Conservation (phyloP, 331 rosid genomes). For the Dryas integrifolia region DNA sequence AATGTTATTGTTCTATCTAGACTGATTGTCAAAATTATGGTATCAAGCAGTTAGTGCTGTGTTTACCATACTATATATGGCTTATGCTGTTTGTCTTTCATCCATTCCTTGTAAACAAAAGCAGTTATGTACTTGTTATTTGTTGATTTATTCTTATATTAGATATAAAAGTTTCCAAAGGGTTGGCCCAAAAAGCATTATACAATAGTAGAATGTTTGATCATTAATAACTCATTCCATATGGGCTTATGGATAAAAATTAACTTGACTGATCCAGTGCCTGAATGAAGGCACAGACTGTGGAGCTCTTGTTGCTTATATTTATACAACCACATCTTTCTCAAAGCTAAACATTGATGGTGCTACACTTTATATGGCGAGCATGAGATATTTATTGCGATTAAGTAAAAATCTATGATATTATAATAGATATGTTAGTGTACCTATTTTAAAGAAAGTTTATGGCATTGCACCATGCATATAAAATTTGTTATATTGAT, state of each 20-base stretch:
- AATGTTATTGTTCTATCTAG: not conserved
- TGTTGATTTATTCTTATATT: not conserved
- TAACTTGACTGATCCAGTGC: not conserved
- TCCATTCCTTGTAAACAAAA: not conserved
- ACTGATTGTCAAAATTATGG: not conserved
- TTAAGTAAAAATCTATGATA: not conserved
- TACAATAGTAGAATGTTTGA: not conserved
- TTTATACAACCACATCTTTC: not conserved
- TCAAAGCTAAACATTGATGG: not conserved
- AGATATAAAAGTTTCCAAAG: not conserved
- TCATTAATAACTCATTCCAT: not conserved
- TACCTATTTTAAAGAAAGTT: not conserved
- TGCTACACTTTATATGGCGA: not conserved
- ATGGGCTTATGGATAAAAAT: not conserved
- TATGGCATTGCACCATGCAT: not conserved
- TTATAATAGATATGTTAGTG: not conserved
- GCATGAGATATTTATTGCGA: not conserved
- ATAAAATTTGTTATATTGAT: not conserved
- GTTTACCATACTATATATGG: not conserved
- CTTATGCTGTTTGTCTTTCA: not conserved
- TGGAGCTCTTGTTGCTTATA: not conserved
- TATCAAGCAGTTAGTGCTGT: not conserved
- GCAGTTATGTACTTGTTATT: not conserved
- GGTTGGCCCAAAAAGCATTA: not conserved
- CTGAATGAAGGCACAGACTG: not conserved